Conservation (phyloP, 352 stramenopile species). For the Pythium graminicola region DNA sequence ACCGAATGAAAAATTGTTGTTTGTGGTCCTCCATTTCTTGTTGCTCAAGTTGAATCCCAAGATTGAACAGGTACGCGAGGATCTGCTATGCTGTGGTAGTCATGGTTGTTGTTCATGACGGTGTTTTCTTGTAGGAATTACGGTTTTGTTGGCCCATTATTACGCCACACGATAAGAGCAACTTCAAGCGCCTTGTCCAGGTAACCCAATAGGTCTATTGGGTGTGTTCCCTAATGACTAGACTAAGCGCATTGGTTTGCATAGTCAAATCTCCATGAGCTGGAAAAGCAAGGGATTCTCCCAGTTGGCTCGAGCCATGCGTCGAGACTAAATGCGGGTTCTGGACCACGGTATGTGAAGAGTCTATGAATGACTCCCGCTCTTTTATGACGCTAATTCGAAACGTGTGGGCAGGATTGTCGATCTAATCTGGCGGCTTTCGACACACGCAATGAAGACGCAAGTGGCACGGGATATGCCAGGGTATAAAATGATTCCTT, state of each 20-base stretch:
- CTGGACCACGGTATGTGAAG: conserved; percentile 30
- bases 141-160: conserved; percentile 49
- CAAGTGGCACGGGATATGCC: conserved; percentile 21
- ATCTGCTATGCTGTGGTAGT: too few relatives aligned
- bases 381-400: too few relatives aligned
- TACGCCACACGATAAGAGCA: conserved; percentile 52
- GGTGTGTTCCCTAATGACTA: not conserved
- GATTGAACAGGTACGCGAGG: conserved; percentile 16
- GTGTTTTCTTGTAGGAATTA: too few relatives aligned
- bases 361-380: too few relatives aligned
- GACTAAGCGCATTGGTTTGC: not conserved
- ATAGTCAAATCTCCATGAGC: conserved; percentile 32
- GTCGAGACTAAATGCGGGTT: conserved; percentile 46
- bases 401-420: too few relatives aligned
- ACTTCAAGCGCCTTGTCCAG: conserved; percentile 55
- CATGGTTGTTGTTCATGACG: too few relatives aligned
- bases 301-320: conserved; percentile 46
- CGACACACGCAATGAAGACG: conserved; percentile 34
- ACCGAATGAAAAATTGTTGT: conserved; percentile 52
- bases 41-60: conserved; percentile 28
- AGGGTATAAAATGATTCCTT: conserved; percentile 6
- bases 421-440: conserved; percentile 48
- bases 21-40: conserved; percentile 39
- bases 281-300: conserved; percentile 39
- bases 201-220: conserved; percentile 12